Evolutionary conservation across 2,329 filamentous ascomycete species (phyloP), one percentile per base, ranked within the genome.

Genomic region (Fusarium paranaense): DNA sequence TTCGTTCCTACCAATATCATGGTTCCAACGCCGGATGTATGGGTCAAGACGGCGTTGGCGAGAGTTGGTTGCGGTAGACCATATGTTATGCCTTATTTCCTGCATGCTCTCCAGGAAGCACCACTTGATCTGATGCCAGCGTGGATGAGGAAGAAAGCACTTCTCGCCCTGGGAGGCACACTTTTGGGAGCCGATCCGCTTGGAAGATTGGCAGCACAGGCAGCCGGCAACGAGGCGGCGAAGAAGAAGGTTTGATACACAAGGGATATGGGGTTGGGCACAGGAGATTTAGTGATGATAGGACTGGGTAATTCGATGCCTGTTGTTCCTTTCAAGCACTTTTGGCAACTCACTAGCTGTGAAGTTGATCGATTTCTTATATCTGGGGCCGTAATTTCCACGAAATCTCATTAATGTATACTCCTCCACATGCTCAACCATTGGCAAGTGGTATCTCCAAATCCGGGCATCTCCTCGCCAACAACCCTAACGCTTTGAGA

Each of bases 401-500:
- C 3, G 18, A 38, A 38, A 38, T 7, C 8, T 11, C 37, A 40
- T 40, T n/a, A 45, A 45, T 22, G 20, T 11, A 25, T 4, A 20
- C 11, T 45, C 40, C 13, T 45, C 40, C 3, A 22, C 13, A 22
- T 4, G 37, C 14, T 37, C 32, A 38, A 62, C 32, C 22, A 6
- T 22, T 20, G 5, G 33, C 18, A 56, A 58, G 22, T 6, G 54
- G 32, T 4, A 93, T 81, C 77, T 85, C 87, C 62, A 91, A 88
- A 69, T 93, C 87, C 1, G 92, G 92, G 75, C 92, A 95, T 71
- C 87, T 90, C 74, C 86, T 88, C 5, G 92, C 90, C 86, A 94
- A 98, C 90, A 98, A 92, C 4, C 96, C 96, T 74, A 98, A 82
- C 2, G 95, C 96, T 85, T 97, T 97, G 80, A 98, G 93, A 0